Evolutionary conservation across 306 rosid genomes (phyloP).

Genomic region (Clitoria ternatea): DNA sequence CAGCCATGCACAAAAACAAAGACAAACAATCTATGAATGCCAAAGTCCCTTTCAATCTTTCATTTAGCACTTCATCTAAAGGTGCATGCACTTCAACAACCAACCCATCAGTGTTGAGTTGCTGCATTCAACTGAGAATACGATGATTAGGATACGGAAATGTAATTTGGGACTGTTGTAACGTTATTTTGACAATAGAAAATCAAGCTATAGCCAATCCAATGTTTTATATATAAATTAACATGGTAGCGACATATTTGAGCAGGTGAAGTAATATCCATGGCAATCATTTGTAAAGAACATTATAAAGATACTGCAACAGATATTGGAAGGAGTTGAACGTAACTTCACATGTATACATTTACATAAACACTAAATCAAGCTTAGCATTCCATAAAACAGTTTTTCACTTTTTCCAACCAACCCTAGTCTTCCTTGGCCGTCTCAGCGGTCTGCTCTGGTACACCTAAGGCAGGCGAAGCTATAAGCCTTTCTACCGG

Average conservation of each 20-base stretch:
- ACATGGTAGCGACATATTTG: background rate
- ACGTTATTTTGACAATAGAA: background rate
- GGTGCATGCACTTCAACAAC: background rate
- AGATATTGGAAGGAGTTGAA: background rate
- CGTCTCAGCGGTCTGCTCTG: constrained; percentile 24
- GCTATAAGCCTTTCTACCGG: constrained; percentile 56
- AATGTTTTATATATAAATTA: background rate
- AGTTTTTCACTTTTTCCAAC: background rate
- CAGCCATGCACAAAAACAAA: background rate
- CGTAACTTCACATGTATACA: background rate
- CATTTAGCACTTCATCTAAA: background rate
- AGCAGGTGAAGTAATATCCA: background rate
- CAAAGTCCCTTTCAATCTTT: background rate
- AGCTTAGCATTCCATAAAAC: background rate
- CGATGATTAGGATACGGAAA: background rate
- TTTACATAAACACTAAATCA: background rate
- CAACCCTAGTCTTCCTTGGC: constrained; percentile 33
- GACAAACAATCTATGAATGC: background rate
- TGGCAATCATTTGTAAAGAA: background rate
- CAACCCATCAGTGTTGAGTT: background rate
- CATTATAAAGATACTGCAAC: background rate
- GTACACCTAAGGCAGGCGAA: constrained; percentile 17
- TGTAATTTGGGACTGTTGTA: background rate
- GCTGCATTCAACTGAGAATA: background rate
- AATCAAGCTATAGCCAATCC: background rate